Conservation (phyloP, 2,329 filamentous ascomycete species). For the Pestalotiopsis sp. region DNA sequence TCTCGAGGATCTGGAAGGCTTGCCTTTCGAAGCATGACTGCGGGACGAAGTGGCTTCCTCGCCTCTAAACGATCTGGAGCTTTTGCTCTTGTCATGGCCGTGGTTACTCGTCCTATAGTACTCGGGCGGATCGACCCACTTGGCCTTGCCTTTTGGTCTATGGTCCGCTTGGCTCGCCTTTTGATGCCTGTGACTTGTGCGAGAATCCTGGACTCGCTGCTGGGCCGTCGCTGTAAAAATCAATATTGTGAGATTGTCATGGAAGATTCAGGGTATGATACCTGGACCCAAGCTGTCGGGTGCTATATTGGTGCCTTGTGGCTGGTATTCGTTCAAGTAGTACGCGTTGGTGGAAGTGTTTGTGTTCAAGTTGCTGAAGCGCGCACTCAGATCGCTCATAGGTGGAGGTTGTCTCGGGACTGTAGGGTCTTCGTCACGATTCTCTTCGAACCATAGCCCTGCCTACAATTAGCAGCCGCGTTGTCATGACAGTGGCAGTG, state of each 20-base stretch:
- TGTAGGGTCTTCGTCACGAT: background rate
- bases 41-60: background rate
- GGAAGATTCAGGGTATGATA: background rate
- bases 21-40: background rate
- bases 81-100: background rate
- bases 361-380: background rate
- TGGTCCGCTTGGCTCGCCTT: background rate
- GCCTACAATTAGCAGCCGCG: background rate
- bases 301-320: background rate
- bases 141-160: background rate
- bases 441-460: background rate
- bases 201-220: background rate
- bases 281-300: background rate
- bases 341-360: background rate
- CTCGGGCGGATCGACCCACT: background rate
- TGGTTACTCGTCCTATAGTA: background rate
- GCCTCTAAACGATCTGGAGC: background rate
- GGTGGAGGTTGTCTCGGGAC: background rate
- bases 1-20: background rate
- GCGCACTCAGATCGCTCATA: background rate
- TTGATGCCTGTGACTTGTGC: too few relatives aligned
- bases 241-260: background rate
- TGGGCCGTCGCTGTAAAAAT: background rate
- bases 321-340: background rate
- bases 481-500: background rate